Percentiles rank a stretch among this genome's conserved stretches.
Conservation (phyloP, 2,329 filamentous ascomycete genomes). For the Alternaria gaisen region DNA sequence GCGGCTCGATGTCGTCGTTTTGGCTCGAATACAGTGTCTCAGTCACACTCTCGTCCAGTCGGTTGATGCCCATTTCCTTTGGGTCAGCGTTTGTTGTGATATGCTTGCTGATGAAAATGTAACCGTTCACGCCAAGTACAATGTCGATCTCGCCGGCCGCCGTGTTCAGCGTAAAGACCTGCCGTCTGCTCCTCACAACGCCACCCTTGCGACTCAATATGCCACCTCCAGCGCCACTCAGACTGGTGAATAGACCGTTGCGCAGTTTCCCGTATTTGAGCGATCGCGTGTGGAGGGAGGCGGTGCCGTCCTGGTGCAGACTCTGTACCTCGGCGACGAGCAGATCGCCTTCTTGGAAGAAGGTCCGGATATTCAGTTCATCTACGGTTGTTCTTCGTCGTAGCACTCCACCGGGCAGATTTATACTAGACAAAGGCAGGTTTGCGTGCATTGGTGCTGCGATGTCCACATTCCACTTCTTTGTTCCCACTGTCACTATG, state of each 20-base stretch:
- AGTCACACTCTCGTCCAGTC: constrained; percentile 86
- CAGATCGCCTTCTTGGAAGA: constrained; percentile 94
- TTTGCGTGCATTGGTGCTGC: constrained; percentile 85
- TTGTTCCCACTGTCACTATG: constrained; percentile 92
- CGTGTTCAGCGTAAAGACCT: constrained; percentile 79
- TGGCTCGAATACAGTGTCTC: constrained; percentile 92
- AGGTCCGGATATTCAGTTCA: constrained; percentile 95
- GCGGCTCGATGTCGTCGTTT: constrained; percentile 82
- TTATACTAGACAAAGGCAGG: constrained; percentile 88
- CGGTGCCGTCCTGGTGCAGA: constrained; percentile 84
- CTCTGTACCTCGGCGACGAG: constrained; percentile 94
- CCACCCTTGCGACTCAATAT: constrained; percentile 64
- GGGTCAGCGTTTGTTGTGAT: constrained; percentile 66
- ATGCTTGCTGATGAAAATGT: constrained; percentile 94
- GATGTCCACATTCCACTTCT: constrained; percentile 94
- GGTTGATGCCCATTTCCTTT: constrained; percentile 73
- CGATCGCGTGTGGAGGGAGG: constrained; percentile 86
- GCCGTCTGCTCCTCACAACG: constrained; percentile 82
- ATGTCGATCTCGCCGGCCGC: constrained; percentile 78
- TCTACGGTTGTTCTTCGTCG: constrained; percentile 93
- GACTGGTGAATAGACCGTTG: constrained; percentile 88
- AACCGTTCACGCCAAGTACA: constrained; percentile 93
- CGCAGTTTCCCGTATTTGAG: constrained; percentile 94
- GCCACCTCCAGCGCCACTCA: constrained; percentile 79
- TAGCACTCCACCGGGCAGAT: constrained; percentile 91